Percentiles rank a stretch among this genome's conserved stretches.
These are phyloP conservation scores for Jackrogersella minutella DNA, from an alignment of 495 filamentous ascomycete genomes.

Conservation along the genomic window DNA sequence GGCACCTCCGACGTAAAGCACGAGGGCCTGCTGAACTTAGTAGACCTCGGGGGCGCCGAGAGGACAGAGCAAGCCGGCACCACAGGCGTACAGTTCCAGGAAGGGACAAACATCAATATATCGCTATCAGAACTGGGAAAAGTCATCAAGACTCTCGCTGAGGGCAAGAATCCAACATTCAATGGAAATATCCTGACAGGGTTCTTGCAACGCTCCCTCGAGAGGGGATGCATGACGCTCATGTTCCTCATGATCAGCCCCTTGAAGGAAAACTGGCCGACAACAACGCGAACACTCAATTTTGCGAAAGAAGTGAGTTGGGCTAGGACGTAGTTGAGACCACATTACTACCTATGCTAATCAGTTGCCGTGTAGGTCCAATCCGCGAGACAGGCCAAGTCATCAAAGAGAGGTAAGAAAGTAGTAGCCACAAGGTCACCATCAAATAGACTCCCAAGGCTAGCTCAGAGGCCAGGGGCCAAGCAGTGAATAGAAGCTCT, in stretches of 20 bases:
- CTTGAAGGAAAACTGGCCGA: constrained; percentile 79
- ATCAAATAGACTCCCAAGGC: not conserved
- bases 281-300: constrained; percentile 90
- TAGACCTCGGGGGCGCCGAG: constrained; percentile 60
- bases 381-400: not conserved
- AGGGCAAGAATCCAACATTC: constrained; percentile 84
- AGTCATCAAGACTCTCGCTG: constrained; percentile 64
- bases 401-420: not conserved
- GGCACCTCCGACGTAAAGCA: constrained; percentile 79
- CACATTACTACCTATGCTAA: constrained; percentile 6
- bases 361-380: constrained; percentile 2
- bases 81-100: constrained; percentile 46
- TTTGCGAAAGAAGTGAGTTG: constrained; percentile 83
- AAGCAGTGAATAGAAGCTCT: not conserved
- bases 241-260: constrained; percentile 99
- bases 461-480: not conserved
- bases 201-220: constrained; percentile 89
- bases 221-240: constrained; percentile 92
- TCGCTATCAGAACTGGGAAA: constrained; percentile 53
- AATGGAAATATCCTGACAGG: constrained; percentile 94
- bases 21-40: constrained; percentile 54
- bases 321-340: not conserved
- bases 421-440: not conserved
- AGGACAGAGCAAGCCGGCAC: constrained; percentile 80
- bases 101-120: constrained; percentile 53